Conservation (phyloP, 306 rosid genomes). For the Senna siamea region DNA sequence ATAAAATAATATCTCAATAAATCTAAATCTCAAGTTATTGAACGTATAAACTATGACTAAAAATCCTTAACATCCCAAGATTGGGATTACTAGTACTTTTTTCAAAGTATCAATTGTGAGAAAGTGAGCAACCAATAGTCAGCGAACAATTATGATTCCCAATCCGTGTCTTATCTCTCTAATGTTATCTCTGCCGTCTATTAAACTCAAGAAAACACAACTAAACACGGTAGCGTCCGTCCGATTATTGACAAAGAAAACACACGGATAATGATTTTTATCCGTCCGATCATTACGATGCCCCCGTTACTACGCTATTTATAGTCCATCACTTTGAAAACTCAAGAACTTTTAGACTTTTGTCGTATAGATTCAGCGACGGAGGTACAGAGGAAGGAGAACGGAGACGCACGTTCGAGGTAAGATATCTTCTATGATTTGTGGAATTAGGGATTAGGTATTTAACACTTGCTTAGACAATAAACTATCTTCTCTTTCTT, state of each 20-base stretch:
- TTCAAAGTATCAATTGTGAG: too few relatives aligned
- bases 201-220: conserved; percentile 55
- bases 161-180: conserved; percentile 49
- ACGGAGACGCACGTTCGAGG: too few relatives aligned
- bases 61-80: too few relatives aligned
- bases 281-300: conserved; percentile 44
- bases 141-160: conserved; percentile 4
- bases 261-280: conserved; percentile 50
- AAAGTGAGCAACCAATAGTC: conserved; percentile 41
- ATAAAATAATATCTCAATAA: too few relatives aligned
- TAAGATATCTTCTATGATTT: too few relatives aligned
- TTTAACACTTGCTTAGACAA: too few relatives aligned
- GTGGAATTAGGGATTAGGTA: conserved; percentile 31
- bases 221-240: conserved; percentile 32
- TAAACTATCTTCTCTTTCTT: too few relatives aligned
- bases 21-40: too few relatives aligned
- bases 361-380: not conserved
- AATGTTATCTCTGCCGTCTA: conserved; percentile 43
- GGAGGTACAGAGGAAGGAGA: not conserved
- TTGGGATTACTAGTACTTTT: too few relatives aligned
- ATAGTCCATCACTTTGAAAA: conserved; percentile 34
- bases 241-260: conserved; percentile 46
- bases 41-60: too few relatives aligned
- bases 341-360: conserved; percentile 25
- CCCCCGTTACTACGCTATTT: conserved; percentile 34